Evolutionary conservation across 2,329 filamentous ascomycete species (phyloP).

Genomic region (Alternaria viburni): DNA sequence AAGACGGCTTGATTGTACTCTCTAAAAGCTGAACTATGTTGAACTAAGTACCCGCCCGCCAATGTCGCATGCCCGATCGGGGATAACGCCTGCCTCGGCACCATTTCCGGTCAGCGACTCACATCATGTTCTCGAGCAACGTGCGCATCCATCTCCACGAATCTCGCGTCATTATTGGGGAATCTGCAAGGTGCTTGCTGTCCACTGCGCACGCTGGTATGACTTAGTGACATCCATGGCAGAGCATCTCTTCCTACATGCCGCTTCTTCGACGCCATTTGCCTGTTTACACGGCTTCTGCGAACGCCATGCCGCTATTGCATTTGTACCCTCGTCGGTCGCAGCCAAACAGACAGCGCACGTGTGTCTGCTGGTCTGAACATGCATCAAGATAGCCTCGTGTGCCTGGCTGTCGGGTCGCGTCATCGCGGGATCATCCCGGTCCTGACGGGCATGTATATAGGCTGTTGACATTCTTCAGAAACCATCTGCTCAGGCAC

Average conservation of each 20-base stretch:
- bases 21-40: not conserved
- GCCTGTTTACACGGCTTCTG: not conserved
- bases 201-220: not conserved
- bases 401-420: constrained; percentile 9
- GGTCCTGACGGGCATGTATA: constrained; percentile 1
- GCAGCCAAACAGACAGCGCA: constrained; percentile 23
- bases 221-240: constrained; percentile 4
- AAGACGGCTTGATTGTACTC: not conserved
- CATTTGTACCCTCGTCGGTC: not conserved
- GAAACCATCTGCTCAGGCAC: constrained; percentile 12
- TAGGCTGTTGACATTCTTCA: not conserved
- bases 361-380: not conserved
- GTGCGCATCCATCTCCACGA: constrained; percentile 14
- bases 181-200: not conserved
- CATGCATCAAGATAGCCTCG: constrained; percentile 1
- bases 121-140: constrained; percentile 15
- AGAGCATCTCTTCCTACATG: constrained; percentile 17
- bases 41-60: not conserved
- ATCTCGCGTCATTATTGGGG: constrained; percentile 10
- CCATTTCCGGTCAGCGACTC: constrained; percentile 20
- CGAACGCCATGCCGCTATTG: constrained; percentile 7
- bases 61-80: constrained; percentile 6
- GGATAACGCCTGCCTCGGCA: constrained; percentile 9
- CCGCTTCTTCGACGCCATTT: constrained; percentile 8
- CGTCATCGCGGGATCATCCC: constrained; percentile 11